A percentile compares a stretch with the other conserved stretches of the same genome.
These are phyloP conservation scores for Coemansia sp. DNA, from an alignment of 192 early-diverging fungal species.

Conservation along the genomic window DNA sequence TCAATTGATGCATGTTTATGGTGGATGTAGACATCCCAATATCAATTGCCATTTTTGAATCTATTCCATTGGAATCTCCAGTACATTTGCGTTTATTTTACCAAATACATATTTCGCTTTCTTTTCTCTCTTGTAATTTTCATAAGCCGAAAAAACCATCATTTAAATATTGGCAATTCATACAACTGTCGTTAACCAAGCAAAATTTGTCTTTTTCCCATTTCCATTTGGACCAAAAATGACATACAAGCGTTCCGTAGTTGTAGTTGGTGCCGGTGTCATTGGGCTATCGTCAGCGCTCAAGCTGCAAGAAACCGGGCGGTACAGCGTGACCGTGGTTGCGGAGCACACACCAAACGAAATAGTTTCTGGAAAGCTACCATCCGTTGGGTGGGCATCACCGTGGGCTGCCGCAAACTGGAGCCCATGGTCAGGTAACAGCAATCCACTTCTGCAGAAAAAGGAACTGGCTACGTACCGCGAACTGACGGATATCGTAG, in stretches of 20 bases:
- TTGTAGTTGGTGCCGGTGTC: conserved; percentile 63
- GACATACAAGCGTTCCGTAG: conserved; percentile 9
- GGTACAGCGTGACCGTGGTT: conserved; percentile 48
- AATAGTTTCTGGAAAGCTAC: background rate
- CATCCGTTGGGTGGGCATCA: conserved; percentile 49
- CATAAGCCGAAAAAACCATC: no score
- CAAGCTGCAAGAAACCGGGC: conserved; percentile 37
- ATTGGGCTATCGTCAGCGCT: conserved; percentile 60
- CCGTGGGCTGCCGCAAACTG: conserved; percentile 67
- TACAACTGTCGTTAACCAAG: no score
- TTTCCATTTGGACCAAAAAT: background rate
- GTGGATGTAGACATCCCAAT: no score
- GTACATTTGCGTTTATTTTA: no score
- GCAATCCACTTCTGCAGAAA: conserved; percentile 44
- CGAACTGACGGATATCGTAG: conserved; percentile 22
- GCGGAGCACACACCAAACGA: conserved; percentile 30
- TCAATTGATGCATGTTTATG: no score
- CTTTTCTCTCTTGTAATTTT: no score
- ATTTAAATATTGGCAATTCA: no score
- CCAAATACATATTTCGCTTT: no score
- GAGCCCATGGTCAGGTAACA: conserved; percentile 56
- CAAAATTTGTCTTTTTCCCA: no score
- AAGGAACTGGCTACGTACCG: conserved; percentile 33
- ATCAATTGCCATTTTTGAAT: no score
- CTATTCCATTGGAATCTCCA: no score